Base-by-base conservation (phyloP, 169 alveolate species). In the Eimeria necatrix region DNA sequence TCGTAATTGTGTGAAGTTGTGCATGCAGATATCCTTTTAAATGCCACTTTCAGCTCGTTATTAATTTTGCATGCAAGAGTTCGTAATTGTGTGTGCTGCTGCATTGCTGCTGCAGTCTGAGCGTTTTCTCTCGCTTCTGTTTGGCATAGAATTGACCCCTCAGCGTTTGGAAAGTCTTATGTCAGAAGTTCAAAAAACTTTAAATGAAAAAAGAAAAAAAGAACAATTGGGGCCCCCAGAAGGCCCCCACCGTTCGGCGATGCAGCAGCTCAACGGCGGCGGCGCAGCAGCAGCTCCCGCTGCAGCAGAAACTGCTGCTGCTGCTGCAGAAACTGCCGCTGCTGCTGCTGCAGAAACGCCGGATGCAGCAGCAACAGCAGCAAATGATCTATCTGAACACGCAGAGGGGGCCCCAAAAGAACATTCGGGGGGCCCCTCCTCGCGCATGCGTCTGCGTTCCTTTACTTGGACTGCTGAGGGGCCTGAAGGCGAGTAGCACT, bases 101-200 rank as follows among this genome's bases (percentile, higher is more conserved):
- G n/a, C 26, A 7, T 76, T 76, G 86, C 22, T 18, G 5, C 18
- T 59, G 20, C 95, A 91, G 95, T 20, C 64, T 71, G 91, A 91
- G 24, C 46, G 60, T 4, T 91, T 91, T 56, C 22, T 91, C 8
- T 61, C 60, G 0, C 81, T 84, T 22, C 73, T 91, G 48, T 49
- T 56, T 24, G 52, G 74, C 51, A 32, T 91, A 7, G 56, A 51
- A 12, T 4, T 91, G 46, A 56, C 85, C 24, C 85, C 51, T 3
- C 78, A 91, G 71, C 81, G 87, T 0, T 26, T 91, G n/a, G 84
- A 91, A 52, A 24, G 78, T 6, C 41, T 76, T 26, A 48, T 91
- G 95, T 1, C 18, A 32, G 51, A 64, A 2, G 83, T 91, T 0
- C 80, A 74, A 68, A 81, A 81, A 24, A 53, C 48, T 52, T n/a